Percentiles rank a stretch among this genome's conserved stretches.
phyloP scores from a whole-genome alignment of 2,329 filamentous ascomycete species.

The Aureobasidium leucospermi region DNA sequence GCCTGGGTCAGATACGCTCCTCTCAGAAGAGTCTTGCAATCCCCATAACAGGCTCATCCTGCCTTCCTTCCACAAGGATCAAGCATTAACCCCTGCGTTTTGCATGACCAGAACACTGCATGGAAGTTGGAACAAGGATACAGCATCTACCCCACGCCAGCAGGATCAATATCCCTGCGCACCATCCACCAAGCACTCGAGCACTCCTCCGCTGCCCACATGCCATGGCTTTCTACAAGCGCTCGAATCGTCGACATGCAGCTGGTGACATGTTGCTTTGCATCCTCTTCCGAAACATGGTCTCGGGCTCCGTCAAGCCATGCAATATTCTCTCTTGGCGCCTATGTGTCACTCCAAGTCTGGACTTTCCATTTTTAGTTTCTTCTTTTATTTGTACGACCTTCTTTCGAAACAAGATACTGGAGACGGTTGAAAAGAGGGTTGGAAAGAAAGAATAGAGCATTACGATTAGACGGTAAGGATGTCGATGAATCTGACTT shows the following conservation, averaged over 20 bases:
- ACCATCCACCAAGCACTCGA: no score
- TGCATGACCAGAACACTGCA: background rate
- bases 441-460: background rate
- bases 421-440: background rate
- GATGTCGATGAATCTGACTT: slow-evolving; percentile 5
- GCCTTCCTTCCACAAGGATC: background rate
- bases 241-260: background rate
- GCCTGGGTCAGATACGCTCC: background rate
- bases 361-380: background rate
- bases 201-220: background rate
- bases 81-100: background rate
- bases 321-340: background rate
- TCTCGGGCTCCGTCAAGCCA: background rate
- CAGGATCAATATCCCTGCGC: no score
- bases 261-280: background rate
- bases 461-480: slow-evolving; percentile 13
- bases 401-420: no score
- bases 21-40: background rate
- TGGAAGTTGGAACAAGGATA: background rate
- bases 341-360: background rate
- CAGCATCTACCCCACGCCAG: no score
- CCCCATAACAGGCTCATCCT: background rate
- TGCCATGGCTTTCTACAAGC: background rate
- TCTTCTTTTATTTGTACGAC: background rate
- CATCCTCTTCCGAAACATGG: slow-evolving; percentile 2